Evolutionary conservation across 148 eudicot genomes (phyloP).

Genomic region (Chenopodium album): DNA sequence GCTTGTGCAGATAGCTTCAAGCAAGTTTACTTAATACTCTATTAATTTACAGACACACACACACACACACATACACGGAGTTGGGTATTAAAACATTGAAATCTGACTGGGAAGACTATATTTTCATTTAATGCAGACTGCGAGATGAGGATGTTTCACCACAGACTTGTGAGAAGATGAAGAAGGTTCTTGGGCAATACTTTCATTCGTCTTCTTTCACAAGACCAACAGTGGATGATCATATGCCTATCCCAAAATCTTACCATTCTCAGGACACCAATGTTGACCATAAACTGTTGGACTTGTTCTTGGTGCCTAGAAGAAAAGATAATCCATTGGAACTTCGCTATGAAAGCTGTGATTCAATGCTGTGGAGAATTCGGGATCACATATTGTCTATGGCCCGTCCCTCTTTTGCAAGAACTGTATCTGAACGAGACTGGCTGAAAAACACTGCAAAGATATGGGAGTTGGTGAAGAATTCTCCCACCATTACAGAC

Average conservation of each 20-base stretch:
- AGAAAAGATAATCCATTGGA: conserved; percentile 42
- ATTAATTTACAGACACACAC: too few species aligned
- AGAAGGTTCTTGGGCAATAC: conserved; percentile 52
- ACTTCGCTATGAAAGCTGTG: conserved; percentile 55
- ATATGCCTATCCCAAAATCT: conserved; percentile 17
- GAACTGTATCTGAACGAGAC: conserved; percentile 76
- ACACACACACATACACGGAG: too few species aligned
- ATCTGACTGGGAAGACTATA: neutral
- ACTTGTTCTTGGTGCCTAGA: conserved; percentile 62
- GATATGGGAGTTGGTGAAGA: conserved; percentile 85
- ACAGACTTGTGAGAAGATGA: conserved; percentile 38
- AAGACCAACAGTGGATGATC: conserved; percentile 38
- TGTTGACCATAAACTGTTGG: conserved; percentile 31
- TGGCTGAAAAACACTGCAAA: conserved; percentile 87
- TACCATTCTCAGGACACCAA: conserved; percentile 15
- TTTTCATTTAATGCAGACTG: conserved; percentile 43
- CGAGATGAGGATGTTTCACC: conserved; percentile 61
- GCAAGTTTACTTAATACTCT: neutral
- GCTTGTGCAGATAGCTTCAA: neutral
- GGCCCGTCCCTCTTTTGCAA: conserved; percentile 58
- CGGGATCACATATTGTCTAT: conserved; percentile 81
- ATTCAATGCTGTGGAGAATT: conserved; percentile 53
- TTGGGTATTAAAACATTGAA: neutral
- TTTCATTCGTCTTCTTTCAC: conserved; percentile 64
- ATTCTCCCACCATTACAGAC: conserved; percentile 59